Evolutionary conservation across 768 basidiomycete genomes (phyloP), one percentile per base, ranked within the genome.

Genomic region (Boletus subcaerulescens): DNA sequence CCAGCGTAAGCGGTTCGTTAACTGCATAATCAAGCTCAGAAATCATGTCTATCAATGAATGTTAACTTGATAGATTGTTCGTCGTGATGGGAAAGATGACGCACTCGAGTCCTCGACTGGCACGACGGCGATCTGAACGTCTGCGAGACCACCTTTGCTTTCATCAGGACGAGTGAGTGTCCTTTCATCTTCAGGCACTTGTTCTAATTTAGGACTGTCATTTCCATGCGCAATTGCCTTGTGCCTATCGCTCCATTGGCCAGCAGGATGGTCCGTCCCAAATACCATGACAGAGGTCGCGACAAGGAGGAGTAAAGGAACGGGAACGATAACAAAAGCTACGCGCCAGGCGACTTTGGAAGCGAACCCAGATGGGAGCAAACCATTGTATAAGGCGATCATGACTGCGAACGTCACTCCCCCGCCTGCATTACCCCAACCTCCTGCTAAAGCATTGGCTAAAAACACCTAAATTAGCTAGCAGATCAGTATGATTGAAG

Each of bases 321-420:
- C 79, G 3, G 83, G 82, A 17, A 84, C 77, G 33, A 81, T 71
- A 4, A 70, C 82, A 58, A 84, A 85, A 1, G 82, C 68, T 3
- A 72, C 77, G 43, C 84, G 68, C 84, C 84, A 85, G 5, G 83
- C 79, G 0, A 71, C 55, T 55, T 77, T 73, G 12, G 72, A 45
- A 0, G 67, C 57, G 29, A 82, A 66, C 1, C 77, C 77, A 31
- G 70, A 62, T 1, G 63, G 56, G 17, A 68, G 51, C 13, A 81
- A 62, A 8, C 67, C 64, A 24, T 77, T 65, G 69, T 77, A 83
- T 12, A 83, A 15, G 7, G 54, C 54, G 4, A 40, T 55, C 54
- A 55, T 55, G 17, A 55, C 13, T 38, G 45, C 44, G 44, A 55
- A 55, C 11, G 54, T 50, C 38, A 55, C 38, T 3, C 54, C 54